phyloP scores from a whole-genome alignment of 2,329 filamentous ascomycete genomes.

The Fusarium avenaceum region DNA sequence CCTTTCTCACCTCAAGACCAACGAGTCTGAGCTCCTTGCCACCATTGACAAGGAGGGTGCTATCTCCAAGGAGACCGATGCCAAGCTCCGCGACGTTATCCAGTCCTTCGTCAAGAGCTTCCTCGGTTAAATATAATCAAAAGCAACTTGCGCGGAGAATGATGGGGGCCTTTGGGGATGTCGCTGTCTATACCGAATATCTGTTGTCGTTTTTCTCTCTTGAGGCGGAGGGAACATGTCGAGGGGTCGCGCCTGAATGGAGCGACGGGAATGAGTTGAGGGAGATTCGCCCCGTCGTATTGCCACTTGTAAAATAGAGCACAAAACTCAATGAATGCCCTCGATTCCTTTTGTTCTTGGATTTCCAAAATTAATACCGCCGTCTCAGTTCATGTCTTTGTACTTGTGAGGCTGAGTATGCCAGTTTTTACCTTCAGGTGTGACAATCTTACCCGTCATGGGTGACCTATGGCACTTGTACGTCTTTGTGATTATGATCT shows the following conservation, averaged over 20 bases:
- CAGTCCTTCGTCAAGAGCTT: conserved; percentile 94
- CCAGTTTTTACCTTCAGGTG: background rate
- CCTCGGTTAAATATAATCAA: conserved; percentile 64
- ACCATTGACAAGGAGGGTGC: conserved; percentile 96
- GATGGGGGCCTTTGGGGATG: conserved; percentile 54
- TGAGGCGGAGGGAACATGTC: conserved; percentile 60
- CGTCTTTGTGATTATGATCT: background rate
- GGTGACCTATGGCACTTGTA: background rate
- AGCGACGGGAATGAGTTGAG: conserved; percentile 60
- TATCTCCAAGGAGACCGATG: conserved; percentile 94
- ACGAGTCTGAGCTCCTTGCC: conserved; percentile 85
- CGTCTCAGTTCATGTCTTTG: background rate
- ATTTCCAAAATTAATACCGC: conserved; percentile 18
- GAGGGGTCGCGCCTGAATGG: conserved; percentile 62
- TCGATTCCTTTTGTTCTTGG: conserved; percentile 70
- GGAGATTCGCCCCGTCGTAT: conserved; percentile 63
- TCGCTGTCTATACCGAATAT: conserved; percentile 64
- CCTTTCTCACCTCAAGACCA: conserved; percentile 90
- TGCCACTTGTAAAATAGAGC: conserved; percentile 75
- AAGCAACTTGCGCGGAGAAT: conserved; percentile 50
- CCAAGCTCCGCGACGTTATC: conserved; percentile 82
- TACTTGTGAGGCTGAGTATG: background rate
- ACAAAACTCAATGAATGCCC: conserved; percentile 71
- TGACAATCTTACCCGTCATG: background rate
- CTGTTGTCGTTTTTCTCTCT: conserved; percentile 63